Evolutionary conservation across 441 rosid species (phyloP), one percentile per base, ranked within the genome.

Genomic region (Macaranga tanarius): DNA sequence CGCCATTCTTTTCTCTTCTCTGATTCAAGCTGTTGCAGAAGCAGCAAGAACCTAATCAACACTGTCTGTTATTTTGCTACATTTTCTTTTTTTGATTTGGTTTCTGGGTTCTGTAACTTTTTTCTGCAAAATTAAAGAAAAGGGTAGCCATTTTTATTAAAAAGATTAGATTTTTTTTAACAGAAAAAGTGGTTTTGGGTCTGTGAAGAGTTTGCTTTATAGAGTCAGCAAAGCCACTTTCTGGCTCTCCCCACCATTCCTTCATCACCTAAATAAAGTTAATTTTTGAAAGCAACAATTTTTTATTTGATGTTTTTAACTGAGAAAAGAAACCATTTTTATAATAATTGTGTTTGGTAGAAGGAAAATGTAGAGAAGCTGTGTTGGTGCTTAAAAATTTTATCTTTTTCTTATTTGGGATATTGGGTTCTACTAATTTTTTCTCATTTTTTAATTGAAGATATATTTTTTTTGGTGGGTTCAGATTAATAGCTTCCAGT

Each of bases 401-500:
- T 48, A 16, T 62, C 70, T 73, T 73, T 68, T 61, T 15, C 31
- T 68, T 59, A 1, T 40, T 31, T 72, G 17, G 57, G 69, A 69
- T 57, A 55, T 16, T 54, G 76, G 76, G 48, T 70, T 66, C 47
- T 75, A 61, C 75, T 76, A 75, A 62, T 59, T 74, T 51, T 28
- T 45, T 48, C 4, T 55, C 25, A 10, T 23, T 58, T 54, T 58
- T 54, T 40, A 45, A 47, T 57, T 17, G 25, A 67, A 45, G 26
- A 25, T 70, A n/a, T 57, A n/a, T 54, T 62, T 55, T 31, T 34
- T 34, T 34, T 34, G 38, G 62, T 26, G 44, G 66, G 5, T n/a
- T 63, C 73, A 74, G 73, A 77, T 76, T 77, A 78, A 80, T 78
- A 75, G 78, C 63, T 82, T 84, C 78, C 92, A 89, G 86, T 87